These are phyloP conservation scores for Piromyces finnis DNA, from an alignment of 192 early-diverging fungal species.

Conservation along the genomic window DNA sequence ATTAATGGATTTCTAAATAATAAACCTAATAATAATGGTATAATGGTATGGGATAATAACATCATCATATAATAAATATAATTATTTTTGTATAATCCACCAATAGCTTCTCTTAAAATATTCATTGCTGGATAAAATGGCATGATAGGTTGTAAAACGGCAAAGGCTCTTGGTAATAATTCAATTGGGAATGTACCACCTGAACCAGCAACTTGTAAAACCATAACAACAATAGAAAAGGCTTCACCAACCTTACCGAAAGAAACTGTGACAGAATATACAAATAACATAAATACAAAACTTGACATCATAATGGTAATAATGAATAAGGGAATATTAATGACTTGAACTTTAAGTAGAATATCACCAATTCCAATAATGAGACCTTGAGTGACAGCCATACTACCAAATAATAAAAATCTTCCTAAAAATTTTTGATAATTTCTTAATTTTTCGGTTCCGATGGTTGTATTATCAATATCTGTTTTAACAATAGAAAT, in stretches of 20 bases:
- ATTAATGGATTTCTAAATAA: neutral
- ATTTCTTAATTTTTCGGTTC: neutral
- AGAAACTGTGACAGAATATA: neutral
- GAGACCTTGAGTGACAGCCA: neutral
- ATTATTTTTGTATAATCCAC: neutral
- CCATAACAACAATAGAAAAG: neutral
- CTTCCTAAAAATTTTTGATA: neutral
- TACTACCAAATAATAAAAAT: neutral
- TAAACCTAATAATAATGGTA: neutral
- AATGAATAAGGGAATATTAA: neutral
- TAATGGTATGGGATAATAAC: neutral
- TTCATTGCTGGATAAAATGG: neutral
- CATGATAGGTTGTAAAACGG: neutral
- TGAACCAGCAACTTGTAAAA: neutral
- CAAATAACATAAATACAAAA: neutral
- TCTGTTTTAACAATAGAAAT: neutral
- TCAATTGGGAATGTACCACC: neutral
- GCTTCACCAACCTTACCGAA: neutral
- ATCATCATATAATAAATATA: neutral
- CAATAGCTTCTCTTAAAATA: neutral
- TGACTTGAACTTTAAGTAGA: neutral
- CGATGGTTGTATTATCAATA: neutral
- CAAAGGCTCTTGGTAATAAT: neutral
- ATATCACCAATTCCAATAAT: neutral
- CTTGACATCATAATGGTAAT: neutral